Evolutionary conservation across 2,329 filamentous ascomycete species (phyloP), one percentile per base, ranked within the genome.

Genomic region (Podosphaera aphanis): DNA sequence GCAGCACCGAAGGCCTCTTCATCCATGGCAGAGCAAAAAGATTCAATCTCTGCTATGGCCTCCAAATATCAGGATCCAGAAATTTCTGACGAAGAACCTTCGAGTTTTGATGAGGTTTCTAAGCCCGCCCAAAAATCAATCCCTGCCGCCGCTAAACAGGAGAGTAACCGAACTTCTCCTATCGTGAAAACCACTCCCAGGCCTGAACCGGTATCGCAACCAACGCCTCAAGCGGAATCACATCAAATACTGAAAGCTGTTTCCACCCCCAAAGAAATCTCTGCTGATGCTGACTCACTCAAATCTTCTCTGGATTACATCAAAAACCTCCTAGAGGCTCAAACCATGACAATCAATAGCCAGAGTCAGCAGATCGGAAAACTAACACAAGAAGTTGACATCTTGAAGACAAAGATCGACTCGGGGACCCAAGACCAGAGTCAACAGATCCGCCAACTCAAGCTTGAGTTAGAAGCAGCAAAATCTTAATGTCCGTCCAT

Each of bases 61-160:
- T 77, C 73, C 60, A 93, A 83, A 62, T 94, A 83, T 63, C 79
- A 84, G 54, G 85, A 93, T 59, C 65, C 66, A 21, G 73, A 77
- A 5, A 70, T 75, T 10, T 72, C 72, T n/a, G 71, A 74, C 0
- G 56, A 63, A 19, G 69, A 71, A 1, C 68, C 73, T 23, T 88
- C 83, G 1, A 83, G 79, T 63, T 94, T 94, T 53, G 86, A 94
- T 59, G 84, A 93, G 58, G 71, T 90, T 27, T 62, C 79, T 27
- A 84, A 83, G 58, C 82, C 83, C 18, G 64, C 73, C 10, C 79
- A 83, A 54, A 77, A 80, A 41, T 56, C 60, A 2, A 56, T 59
- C 18, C 59, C 61, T 15, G 51, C 56, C 27, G 55, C 60, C 19
- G 60, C 62, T 21, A 66, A 65, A 19, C 59, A 60, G 3, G 55